Conservation (phyloP, 1,284 basidiomycete species). For the Vanrija pseudolonga region DNA sequence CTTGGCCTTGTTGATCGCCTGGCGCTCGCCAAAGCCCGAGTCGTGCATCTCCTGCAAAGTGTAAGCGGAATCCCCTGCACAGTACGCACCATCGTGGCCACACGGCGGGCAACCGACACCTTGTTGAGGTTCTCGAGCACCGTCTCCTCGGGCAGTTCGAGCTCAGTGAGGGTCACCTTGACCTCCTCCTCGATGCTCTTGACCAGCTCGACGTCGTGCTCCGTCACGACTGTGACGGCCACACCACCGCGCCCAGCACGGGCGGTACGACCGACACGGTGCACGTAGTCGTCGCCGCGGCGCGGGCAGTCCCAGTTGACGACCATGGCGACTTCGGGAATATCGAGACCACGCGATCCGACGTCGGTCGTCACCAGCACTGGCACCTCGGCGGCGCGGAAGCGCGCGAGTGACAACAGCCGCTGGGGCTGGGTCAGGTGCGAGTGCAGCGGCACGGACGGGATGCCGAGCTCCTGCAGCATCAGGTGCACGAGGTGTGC, state of each 20-base stretch:
- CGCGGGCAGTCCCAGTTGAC: slow-evolving; percentile 92
- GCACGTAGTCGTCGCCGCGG: slow-evolving; percentile 58
- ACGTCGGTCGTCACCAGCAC: slow-evolving; percentile 94
- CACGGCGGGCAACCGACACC: slow-evolving; percentile 85
- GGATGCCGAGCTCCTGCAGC: slow-evolving; percentile 73
- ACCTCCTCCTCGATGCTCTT: slow-evolving; percentile 72
- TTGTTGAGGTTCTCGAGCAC: slow-evolving; percentile 82
- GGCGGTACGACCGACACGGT: slow-evolving; percentile 74
- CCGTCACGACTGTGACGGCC: slow-evolving; percentile 91
- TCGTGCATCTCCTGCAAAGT: slow-evolving; percentile 94
- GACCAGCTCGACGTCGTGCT: slow-evolving; percentile 82
- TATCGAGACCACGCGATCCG: slow-evolving; percentile 88
- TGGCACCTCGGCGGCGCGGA: slow-evolving; percentile 81
- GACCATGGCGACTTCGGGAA: slow-evolving; percentile 90
- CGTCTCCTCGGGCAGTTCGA: slow-evolving; percentile 70
- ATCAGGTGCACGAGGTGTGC: slow-evolving; percentile 83
- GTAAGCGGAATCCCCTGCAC: slow-evolving; percentile 77
- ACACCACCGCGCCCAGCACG: slow-evolving; percentile 86
- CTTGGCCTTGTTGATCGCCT: slow-evolving; percentile 54
- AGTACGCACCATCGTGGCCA: slow-evolving; percentile 78
- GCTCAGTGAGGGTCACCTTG: slow-evolving; percentile 63
- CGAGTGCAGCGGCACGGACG: slow-evolving; percentile 87
- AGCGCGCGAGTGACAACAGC: slow-evolving; percentile 76
- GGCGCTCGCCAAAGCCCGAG: slow-evolving; percentile 82
- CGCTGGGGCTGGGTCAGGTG: slow-evolving; percentile 83